These are phyloP conservation scores for Zarea fungicola DNA, from an alignment of 2,329 filamentous ascomycete species.

Conservation along the genomic window DNA sequence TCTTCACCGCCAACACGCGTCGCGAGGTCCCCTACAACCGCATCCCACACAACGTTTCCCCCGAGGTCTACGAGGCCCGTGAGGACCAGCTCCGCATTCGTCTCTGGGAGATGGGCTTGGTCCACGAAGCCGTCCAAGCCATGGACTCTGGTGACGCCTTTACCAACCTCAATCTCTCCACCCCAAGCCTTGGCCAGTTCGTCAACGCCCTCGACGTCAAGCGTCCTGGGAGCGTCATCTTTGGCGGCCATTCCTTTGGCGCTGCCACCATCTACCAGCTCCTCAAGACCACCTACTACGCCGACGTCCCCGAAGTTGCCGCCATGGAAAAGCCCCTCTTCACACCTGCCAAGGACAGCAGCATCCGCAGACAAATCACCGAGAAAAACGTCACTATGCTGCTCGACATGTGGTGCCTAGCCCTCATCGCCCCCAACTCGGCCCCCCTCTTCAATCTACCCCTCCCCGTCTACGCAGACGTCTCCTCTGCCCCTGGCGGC, in stretches of 20 bases:
- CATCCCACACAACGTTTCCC: slow-evolving; percentile 57
- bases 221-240: slow-evolving; percentile 66
- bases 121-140: slow-evolving; percentile 62
- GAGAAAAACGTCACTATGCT: slow-evolving; percentile 60
- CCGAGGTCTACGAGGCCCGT: slow-evolving; percentile 61
- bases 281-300: slow-evolving; percentile 73
- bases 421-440: slow-evolving; percentile 59
- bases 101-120: slow-evolving; percentile 70
- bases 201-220: slow-evolving; percentile 59
- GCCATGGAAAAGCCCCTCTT: slow-evolving; percentile 55
- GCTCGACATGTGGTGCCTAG: slow-evolving; percentile 77
- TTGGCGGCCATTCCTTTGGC: slow-evolving; percentile 78
- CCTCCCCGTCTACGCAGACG: slow-evolving; percentile 60
- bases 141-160: slow-evolving; percentile 53
- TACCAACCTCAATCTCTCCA: slow-evolving; percentile 50
- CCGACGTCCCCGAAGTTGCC: slow-evolving; percentile 39
- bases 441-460: slow-evolving; percentile 65
- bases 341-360: slow-evolving; percentile 47
- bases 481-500: slow-evolving; percentile 47
- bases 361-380: slow-evolving; percentile 62
- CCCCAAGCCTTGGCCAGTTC: slow-evolving; percentile 52
- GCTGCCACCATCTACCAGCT: slow-evolving; percentile 70
- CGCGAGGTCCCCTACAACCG: slow-evolving; percentile 42
- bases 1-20: slow-evolving; percentile 22
- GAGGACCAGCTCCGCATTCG: slow-evolving; percentile 70